Evolutionary conservation across 2,329 filamentous ascomycete species (phyloP).

Genomic region (Neonectria hederae): DNA sequence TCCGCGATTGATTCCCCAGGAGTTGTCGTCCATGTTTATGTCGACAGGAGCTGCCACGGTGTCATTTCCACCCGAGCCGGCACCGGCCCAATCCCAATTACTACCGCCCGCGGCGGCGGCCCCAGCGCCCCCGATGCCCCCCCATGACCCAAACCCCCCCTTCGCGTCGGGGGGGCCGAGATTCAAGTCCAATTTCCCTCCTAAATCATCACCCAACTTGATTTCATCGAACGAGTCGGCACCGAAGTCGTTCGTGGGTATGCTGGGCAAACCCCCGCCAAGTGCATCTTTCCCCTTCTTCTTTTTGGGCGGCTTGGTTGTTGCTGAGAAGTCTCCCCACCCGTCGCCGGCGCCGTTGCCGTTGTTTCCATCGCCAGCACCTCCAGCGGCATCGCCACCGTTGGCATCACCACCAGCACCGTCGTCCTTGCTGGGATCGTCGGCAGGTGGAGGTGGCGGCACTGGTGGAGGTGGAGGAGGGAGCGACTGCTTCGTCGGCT

Average conservation of each 20-base stretch:
- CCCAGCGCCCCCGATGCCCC: conserved; percentile 48
- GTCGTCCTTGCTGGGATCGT: conserved; percentile 36
- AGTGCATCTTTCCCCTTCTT: conserved; percentile 55
- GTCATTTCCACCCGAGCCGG: conserved; percentile 37
- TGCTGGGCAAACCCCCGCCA: conserved; percentile 41
- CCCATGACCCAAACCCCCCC: conserved; percentile 65
- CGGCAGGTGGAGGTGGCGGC: conserved; percentile 36
- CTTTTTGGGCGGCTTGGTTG: conserved; percentile 50
- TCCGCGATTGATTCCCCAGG: conserved; percentile 58
- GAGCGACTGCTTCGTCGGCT: conserved; percentile 55
- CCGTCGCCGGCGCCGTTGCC: conserved; percentile 43
- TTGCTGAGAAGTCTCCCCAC: conserved; percentile 41
- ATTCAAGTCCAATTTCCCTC: conserved; percentile 65
- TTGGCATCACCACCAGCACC: conserved; percentile 49
- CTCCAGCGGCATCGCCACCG: conserved; percentile 49
- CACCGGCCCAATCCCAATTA: conserved; percentile 55
- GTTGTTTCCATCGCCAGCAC: conserved; percentile 47
- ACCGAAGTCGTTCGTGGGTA: conserved; percentile 53
- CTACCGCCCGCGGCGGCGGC: conserved; percentile 34
- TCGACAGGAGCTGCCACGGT: conserved; percentile 24
- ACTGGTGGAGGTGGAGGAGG: conserved; percentile 45
- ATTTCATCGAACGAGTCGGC: conserved; percentile 71
- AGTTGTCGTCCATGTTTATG: conserved; percentile 47
- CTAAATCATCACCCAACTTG: conserved; percentile 67
- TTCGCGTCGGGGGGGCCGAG: conserved; percentile 60